phyloP scores from a whole-genome alignment of 768 basidiomycete species.

The Clitopilus hobsonii region DNA sequence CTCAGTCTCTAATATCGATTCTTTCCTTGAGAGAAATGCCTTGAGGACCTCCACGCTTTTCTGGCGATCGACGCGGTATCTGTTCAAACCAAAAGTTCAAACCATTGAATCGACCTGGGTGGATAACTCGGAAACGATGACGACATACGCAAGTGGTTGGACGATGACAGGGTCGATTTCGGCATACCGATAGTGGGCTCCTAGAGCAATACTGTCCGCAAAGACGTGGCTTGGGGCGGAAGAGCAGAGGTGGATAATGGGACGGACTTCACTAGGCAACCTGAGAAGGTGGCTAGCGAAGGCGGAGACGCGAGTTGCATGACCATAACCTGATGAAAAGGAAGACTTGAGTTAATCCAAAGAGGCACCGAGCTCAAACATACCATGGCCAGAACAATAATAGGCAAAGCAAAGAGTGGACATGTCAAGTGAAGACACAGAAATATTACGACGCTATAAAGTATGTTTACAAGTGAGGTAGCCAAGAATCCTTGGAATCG shows the following conservation, averaged over 20 bases:
- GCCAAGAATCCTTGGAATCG: background rate
- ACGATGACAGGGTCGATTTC: conserved; percentile 78
- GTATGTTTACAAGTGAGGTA: background rate
- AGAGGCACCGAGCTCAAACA: conserved; percentile 10
- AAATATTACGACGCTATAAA: background rate
- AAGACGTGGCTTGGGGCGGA: conserved; percentile 75
- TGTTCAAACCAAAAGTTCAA: conserved; percentile 19
- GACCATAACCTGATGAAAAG: conserved; percentile 66
- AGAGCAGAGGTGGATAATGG: conserved; percentile 61
- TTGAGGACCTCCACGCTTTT: conserved; percentile 63
- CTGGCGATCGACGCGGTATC: conserved; percentile 69
- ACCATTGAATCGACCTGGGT: no score
- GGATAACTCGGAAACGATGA: no score
- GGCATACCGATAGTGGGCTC: conserved; percentile 65
- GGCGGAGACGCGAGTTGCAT: conserved; percentile 79
- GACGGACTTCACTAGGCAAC: conserved; percentile 31
- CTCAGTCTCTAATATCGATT: conserved; percentile 51
- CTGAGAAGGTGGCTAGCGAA: conserved; percentile 57
- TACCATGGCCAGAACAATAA: conserved; percentile 76
- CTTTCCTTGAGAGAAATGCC: conserved; percentile 52
- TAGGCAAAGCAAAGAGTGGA: conserved; percentile 46
- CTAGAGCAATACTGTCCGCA: conserved; percentile 52
- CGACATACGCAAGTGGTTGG: conserved; percentile 70
- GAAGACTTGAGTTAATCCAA: conserved; percentile 1
- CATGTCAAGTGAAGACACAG: conserved; percentile 11